A percentile compares a stretch with the other conserved stretches of the same genome.
phyloP scores from a whole-genome alignment of 2,329 filamentous ascomycete genomes.

The Nemania abortiva region DNA sequence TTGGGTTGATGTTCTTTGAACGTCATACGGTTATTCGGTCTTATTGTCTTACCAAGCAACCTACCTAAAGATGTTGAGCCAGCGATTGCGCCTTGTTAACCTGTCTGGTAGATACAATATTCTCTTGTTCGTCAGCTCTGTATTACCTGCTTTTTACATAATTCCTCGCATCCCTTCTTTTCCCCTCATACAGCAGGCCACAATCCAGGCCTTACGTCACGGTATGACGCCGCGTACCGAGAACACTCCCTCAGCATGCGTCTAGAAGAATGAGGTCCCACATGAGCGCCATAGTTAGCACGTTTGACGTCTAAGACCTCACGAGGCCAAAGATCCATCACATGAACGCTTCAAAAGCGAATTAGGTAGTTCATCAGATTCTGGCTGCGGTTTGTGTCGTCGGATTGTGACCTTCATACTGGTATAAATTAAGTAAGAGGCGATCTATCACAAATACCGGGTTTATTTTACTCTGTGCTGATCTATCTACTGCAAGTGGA shows the following conservation, averaged over 20 bases:
- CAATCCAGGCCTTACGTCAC: background rate
- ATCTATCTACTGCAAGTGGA: constrained; percentile 17
- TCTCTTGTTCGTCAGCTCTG: background rate
- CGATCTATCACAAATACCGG: constrained; percentile 15
- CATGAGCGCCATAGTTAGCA: background rate
- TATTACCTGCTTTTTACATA: background rate
- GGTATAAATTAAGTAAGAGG: background rate
- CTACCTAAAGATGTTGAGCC: background rate
- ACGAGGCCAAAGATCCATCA: background rate
- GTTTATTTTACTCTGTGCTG: constrained; percentile 9
- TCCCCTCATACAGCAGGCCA: background rate
- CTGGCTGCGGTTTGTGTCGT: constrained; percentile 11
- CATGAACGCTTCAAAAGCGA: background rate
- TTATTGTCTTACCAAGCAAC: background rate
- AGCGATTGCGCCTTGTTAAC: background rate
- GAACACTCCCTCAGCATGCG: background rate
- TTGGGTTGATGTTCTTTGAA: background rate
- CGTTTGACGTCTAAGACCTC: background rate
- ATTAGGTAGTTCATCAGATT: background rate
- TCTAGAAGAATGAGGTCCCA: background rate
- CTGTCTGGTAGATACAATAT: background rate
- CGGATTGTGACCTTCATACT: background rate
- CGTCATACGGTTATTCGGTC: background rate
- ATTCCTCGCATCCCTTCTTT: background rate
- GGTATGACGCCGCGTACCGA: background rate